Evolutionary conservation across 345 rosid species (phyloP).

Genomic region (Rhodomyrtus tomentosa): DNA sequence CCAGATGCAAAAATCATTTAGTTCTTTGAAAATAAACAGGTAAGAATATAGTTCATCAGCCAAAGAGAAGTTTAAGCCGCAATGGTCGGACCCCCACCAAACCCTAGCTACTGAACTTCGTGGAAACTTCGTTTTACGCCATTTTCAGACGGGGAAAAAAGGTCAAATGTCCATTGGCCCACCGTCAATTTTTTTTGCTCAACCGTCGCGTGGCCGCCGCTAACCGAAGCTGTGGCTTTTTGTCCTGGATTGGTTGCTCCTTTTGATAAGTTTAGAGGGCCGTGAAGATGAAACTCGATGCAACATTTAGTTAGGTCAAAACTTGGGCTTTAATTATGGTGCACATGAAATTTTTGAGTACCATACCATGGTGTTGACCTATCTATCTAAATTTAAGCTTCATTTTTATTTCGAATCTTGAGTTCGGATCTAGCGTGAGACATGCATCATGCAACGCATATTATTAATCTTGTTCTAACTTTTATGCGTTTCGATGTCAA

Average conservation of each 20-base stretch:
- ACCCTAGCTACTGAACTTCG: neutral
- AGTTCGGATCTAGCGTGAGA: neutral
- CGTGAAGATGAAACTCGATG: neutral
- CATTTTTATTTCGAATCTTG: neutral
- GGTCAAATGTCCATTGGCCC: neutral
- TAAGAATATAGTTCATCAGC: neutral
- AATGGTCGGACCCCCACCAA: conserved; percentile 18
- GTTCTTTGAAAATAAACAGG: neutral
- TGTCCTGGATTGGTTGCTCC: neutral
- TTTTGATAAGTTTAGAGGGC: neutral
- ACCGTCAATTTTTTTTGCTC: conserved; percentile 1
- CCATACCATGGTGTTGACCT: neutral
- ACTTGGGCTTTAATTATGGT: neutral
- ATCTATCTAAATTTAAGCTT: neutral
- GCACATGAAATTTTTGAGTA: neutral
- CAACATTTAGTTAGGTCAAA: neutral
- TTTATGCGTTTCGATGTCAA: neutral
- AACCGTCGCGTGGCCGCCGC: neutral
- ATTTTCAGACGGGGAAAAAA: neutral
- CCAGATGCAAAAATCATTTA: neutral
- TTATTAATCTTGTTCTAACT: neutral
- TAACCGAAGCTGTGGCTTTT: neutral
- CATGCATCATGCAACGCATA: neutral
- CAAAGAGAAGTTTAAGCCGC: conserved; percentile 17
- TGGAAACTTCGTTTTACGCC: neutral